Percentiles rank a stretch among this genome's conserved stretches.
Conservation (phyloP, 1,284 basidiomycete species). For the Gymnopus androsaceus region DNA sequence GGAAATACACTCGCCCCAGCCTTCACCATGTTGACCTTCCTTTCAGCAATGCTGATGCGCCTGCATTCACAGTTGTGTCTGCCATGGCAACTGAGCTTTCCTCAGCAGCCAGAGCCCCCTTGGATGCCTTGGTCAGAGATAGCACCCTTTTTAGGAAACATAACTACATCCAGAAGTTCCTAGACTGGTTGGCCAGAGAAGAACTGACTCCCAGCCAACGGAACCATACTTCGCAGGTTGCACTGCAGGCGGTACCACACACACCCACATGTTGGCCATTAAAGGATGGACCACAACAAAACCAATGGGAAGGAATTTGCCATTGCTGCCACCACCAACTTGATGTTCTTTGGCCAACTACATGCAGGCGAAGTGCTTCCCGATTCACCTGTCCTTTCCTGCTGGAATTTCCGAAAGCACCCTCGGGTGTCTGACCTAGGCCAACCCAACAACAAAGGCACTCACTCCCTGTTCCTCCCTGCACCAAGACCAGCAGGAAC, state of each 20-base stretch:
- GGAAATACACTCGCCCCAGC: too few relatives aligned
- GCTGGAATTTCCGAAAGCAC: neutral
- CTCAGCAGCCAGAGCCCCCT: neutral
- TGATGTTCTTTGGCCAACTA: neutral
- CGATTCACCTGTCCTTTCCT: neutral
- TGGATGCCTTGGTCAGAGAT: too few relatives aligned
- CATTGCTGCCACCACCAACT: neutral
- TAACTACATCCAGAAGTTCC: neutral
- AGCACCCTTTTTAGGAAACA: neutral
- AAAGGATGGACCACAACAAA: neutral
- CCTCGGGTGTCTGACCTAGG: neutral
- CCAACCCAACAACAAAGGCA: neutral
- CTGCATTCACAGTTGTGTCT: too few relatives aligned
- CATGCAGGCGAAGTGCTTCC: neutral
- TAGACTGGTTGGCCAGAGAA: neutral
- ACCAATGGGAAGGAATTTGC: too few relatives aligned
- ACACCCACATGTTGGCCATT: neutral
- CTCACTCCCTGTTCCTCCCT: too few relatives aligned
- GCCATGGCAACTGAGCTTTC: too few relatives aligned
- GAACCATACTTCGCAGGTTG: neutral
- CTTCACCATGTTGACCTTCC: too few relatives aligned
- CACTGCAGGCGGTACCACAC: neutral
- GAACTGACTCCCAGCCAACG: neutral
- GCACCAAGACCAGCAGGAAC: too few relatives aligned
- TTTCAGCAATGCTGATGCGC: too few relatives aligned